Evolutionary conservation across 108 stramenopile genomes (phyloP), one percentile per base, ranked within the genome.

Genomic region (Aurantiochytrium sp.): DNA sequence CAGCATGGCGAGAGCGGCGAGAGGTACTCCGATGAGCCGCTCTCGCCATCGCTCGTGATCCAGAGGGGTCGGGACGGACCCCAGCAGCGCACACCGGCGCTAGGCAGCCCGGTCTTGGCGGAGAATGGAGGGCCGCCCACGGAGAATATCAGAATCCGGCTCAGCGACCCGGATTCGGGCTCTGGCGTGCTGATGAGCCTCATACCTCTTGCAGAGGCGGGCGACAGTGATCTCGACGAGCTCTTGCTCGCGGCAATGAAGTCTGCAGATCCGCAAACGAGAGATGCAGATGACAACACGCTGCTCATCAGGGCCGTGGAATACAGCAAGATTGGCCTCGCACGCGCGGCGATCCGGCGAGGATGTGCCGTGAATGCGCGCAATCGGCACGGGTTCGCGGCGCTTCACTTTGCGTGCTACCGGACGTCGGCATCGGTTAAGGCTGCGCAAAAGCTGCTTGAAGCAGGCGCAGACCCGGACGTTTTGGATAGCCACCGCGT

Each of bases 351-450:
- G n/a, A 6, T 81, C 6, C 73, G 45, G 12, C 12, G 45, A 48
- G 73, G 73, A 30, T 41, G 39, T 24, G n/a, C 39, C 6, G 45
- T 48, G 42, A 81, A 48, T 48, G 45, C 73, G 6, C 21, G 32
- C 6, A 81, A 81, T 24, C 6, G 45, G 6, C 30, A 81, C 30
- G 73, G 73, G 6, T 81, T 81, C 24, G 73, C 73, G 0, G 42
- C 73, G 2, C 32, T 81, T 6, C 73, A 81, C 73, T 81, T 48
- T 48, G 73, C 73, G 39, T 81, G 73, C 45, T 81, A 81, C 30
- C 6, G 42, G 73, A 22, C 73, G 24, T 81, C 73, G 21, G 73
- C 45, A 17, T 81, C 73, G 45, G 17, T 42, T 1, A 81, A 41
- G 45, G 45, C 32, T 15, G 45, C 73, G 27, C 12, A 81, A 24